Base-by-base conservation (phyloP, 164 flowering plant species). In the Malania oleifera region DNA sequence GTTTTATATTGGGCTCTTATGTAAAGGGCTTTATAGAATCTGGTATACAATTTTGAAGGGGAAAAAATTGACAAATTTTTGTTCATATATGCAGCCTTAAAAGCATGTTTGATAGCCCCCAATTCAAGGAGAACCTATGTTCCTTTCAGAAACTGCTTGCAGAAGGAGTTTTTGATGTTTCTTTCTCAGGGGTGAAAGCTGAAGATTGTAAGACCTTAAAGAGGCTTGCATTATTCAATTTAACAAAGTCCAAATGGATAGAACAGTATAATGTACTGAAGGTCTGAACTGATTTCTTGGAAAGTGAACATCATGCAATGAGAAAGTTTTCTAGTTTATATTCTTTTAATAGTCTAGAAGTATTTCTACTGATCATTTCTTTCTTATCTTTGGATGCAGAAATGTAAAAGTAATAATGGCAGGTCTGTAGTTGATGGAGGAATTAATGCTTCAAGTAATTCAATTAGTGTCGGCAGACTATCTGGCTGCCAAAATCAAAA, bases 201-300 rank as follows among this genome's bases (percentile, higher is more conserved):
- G 96, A 84, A 64, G 90, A 82, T 56, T 82, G 81, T 61, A 74
- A 75, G 67, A 71, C 68, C 46, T 35, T 93, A 60, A 85, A 75
- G 80, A 83, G 72, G 72, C 82, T 86, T 57, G 80, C 75, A 4
- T 71, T 90, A 35, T 66, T 64, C 55, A 75, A 74, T 74, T 63
- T 56, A 47, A 62, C 78, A 5, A 90, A 83, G 67, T 81, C 86
- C 23, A 76, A 76, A 50, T 93, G 96, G 99, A 84, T 88, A 56
- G 92, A 82, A 60, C 73, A 72, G 27, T 81, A 83, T 68, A 74
- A 67, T 48, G 57, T 26, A 27, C 75, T 84, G 29, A 87, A 93
- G 97, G 98, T 86, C 63, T 67, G 70, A 52, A 61, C 38, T 56
- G 24, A 27, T 69, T 45, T 45, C 50, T 31, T 50, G 6, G 31